A percentile compares a stretch with the other conserved stretches of the same genome.
Conservation (phyloP, 1,284 basidiomycete genomes). For the Ceratobasidium sp. region DNA sequence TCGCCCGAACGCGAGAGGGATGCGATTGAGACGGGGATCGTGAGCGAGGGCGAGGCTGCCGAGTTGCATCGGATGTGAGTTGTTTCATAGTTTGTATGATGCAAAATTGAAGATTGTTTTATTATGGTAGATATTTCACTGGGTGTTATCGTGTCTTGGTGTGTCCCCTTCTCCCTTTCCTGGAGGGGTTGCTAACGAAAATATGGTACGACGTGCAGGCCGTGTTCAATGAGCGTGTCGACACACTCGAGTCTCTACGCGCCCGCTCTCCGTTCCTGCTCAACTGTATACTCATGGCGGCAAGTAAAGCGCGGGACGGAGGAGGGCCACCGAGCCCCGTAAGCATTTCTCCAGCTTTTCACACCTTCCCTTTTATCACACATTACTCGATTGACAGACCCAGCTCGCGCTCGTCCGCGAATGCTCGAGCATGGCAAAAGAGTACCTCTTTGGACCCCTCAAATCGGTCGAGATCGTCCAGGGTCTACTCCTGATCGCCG, state of each 20-base stretch:
- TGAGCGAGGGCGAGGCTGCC: slow-evolving; percentile 48
- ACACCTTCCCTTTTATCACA: background rate
- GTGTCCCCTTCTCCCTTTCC: background rate
- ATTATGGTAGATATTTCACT: slow-evolving; percentile 49
- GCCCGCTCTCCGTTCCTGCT: slow-evolving; percentile 48
- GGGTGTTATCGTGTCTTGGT: slow-evolving; percentile 49
- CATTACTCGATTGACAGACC: slow-evolving; percentile 2
- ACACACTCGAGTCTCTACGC: slow-evolving; percentile 48
- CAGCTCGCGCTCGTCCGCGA: slow-evolving; percentile 49
- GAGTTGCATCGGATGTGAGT: slow-evolving; percentile 49
- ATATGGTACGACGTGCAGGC: slow-evolving; percentile 37
- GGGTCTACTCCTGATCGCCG: slow-evolving; percentile 48
- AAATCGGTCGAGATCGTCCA: slow-evolving; percentile 47
- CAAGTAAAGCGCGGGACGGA: slow-evolving; percentile 49
- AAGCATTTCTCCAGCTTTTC: background rate
- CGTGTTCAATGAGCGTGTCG: slow-evolving; percentile 48
- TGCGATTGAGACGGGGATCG: slow-evolving; percentile 49
- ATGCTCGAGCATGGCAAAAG: slow-evolving; percentile 46
- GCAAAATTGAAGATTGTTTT: slow-evolving; percentile 1
- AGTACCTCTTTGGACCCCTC: slow-evolving; percentile 26
- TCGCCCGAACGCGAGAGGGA: slow-evolving; percentile 44
- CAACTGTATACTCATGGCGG: slow-evolving; percentile 50
- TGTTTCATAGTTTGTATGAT: background rate
- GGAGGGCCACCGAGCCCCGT: slow-evolving; percentile 44
- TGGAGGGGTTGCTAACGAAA: background rate